A percentile compares a stretch with the other conserved stretches of the same genome.
Evolutionary conservation across 116 monocot species (phyloP).

Genomic region (Phalaenopsis hybrid): DNA sequence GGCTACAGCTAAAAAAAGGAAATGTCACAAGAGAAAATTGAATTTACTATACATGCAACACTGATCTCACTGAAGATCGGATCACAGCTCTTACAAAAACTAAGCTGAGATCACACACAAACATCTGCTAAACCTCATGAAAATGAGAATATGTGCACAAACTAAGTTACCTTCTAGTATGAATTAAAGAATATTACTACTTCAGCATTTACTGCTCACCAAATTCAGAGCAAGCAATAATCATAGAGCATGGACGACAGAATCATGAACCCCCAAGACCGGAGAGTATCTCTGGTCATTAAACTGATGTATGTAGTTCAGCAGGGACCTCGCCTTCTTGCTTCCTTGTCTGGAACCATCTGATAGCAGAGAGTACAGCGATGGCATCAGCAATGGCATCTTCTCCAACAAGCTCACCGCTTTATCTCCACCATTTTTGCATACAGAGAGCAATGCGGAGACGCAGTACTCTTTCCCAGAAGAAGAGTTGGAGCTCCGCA

Average conservation of each 20-base stretch:
- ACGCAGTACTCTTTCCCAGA: slow-evolving; percentile 55
- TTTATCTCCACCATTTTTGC: slow-evolving; percentile 40
- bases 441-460: slow-evolving; percentile 45
- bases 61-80: background rate
- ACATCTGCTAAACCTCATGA: background rate
- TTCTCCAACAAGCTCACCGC: slow-evolving; percentile 27
- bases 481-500: slow-evolving; percentile 28
- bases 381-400: slow-evolving; percentile 46
- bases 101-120: slow-evolving; percentile 6
- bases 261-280: slow-evolving; percentile 4
- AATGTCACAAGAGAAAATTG: background rate
- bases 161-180: background rate
- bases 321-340: slow-evolving; percentile 51
- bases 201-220: background rate
- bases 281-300: slow-evolving; percentile 16
- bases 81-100: slow-evolving; percentile 10
- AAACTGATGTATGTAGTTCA: slow-evolving; percentile 44
- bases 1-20: no score
- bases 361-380: slow-evolving; percentile 40
- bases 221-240: background rate
- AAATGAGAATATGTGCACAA: background rate
- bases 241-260: slow-evolving; percentile 27
- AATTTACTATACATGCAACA: background rate
- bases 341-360: slow-evolving; percentile 46
- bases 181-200: slow-evolving; percentile 7